Evolutionary conservation across 1,284 basidiomycete species (phyloP), one percentile per base, ranked within the genome.

Genomic region (Cryptococcus hybrid): DNA sequence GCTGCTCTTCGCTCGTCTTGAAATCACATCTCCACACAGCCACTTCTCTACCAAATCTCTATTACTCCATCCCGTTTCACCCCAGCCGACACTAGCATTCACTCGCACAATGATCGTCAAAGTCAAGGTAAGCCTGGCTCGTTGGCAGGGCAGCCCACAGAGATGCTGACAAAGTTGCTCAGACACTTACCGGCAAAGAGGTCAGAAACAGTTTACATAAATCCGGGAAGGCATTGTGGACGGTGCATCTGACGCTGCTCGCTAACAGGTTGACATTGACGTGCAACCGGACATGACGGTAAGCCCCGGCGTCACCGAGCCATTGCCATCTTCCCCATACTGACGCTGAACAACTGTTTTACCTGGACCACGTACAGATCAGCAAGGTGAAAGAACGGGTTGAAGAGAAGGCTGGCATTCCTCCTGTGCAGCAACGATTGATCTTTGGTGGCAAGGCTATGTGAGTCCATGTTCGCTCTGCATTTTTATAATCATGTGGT

Each of bases 331-430:
- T 2, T 44, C 13, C 24, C 43, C 7, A 13, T n/a, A 44, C 6
- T n/a, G 43, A 13, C 43, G n/a, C 13, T n/a, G n/a, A 13, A 13
- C 4, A 13, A 7, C 24, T 24, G n/a, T 42, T 42, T 9, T 12
- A 35, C 13, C 13, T 18, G 45, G 46, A 47, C 35, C 55, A 52
- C 11, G 9, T 9, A 45, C 67, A 96, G 94, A 92, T 97, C 74
- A 83, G 86, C 49, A 87, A 92, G 66, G 95, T 99, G 80, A 99
- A 99, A 82, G 94, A 97, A 83, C 90, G 92, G 77, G 92, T 99
- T 37, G 96, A 99, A 78, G 95, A 98, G 81, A 96, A 99, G 80
- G 95, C 94, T 44, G 96, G 95, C 70, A 96, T 99, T 51, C 96
- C 96, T 13, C 95, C 96, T 60, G 90, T 84, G 43, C 96, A 99